Evolutionary conservation across 2,329 filamentous ascomycete genomes (phyloP).

Genomic region (Xylaria multiplex): DNA sequence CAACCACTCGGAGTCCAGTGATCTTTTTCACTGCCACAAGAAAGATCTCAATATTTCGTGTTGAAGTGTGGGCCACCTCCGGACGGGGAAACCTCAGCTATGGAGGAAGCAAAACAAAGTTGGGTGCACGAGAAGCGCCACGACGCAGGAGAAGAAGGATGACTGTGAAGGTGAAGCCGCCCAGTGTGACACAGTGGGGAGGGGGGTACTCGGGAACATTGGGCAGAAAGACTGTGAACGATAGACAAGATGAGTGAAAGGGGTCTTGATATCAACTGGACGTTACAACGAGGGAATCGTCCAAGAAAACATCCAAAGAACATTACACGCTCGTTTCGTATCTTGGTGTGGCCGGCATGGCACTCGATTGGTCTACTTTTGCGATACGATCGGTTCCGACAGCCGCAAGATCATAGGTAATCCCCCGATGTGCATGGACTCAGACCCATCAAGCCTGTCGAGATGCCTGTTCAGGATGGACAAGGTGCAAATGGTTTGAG

Average conservation of each 20-base stretch:
- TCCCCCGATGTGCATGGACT: constrained; percentile 11
- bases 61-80: constrained; percentile 13
- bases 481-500: constrained; percentile 2
- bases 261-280: constrained; percentile 12
- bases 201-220: constrained; percentile 23
- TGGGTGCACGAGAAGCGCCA: constrained; percentile 24
- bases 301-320: constrained; percentile 5
- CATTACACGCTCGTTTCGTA: constrained; percentile 13
- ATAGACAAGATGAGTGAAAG: not conserved
- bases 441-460: constrained; percentile 17
- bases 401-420: constrained; percentile 24
- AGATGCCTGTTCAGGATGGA: constrained; percentile 35
- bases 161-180: constrained; percentile 1
- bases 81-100: constrained; percentile 27
- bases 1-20: constrained; percentile 5
- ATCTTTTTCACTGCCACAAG: constrained; percentile 3
- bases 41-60: constrained; percentile 17
- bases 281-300: constrained; percentile 18
- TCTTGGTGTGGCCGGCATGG: constrained; percentile 10
- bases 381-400: constrained; percentile 25
- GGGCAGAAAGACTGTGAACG: not conserved
- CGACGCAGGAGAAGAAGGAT: constrained; percentile 25
- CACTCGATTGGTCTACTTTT: constrained; percentile 3
- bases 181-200: constrained; percentile 20
- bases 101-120: constrained; percentile 1